Evolutionary conservation across 2,329 filamentous ascomycete species (phyloP).

Genomic region (Penicillium sclerotigenum): DNA sequence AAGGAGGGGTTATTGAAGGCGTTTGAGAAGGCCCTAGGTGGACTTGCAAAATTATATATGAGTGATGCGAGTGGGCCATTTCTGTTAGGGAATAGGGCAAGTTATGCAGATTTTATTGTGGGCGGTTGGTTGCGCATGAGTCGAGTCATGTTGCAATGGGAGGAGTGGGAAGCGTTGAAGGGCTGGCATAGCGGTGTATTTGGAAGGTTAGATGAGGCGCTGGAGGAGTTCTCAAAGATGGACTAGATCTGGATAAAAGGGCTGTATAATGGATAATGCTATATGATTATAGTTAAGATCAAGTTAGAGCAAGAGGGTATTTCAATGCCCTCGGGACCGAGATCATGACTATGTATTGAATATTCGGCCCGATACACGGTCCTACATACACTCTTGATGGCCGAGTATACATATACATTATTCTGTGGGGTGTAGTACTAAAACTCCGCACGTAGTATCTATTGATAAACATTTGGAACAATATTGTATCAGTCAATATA

Average conservation of each 20-base stretch:
- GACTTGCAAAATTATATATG: slow-evolving; percentile 43
- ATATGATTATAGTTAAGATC: background rate
- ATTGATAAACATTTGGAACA: no score
- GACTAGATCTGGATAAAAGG: background rate
- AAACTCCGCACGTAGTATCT: background rate
- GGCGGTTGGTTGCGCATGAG: slow-evolving; percentile 56
- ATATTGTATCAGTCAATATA: background rate
- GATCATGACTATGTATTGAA: background rate
- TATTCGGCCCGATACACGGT: background rate
- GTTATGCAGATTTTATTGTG: slow-evolving; percentile 57
- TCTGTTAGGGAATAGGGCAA: slow-evolving; percentile 45
- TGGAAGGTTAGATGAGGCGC: slow-evolving; percentile 49
- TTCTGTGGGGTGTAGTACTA: background rate
- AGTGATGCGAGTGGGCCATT: slow-evolving; percentile 47
- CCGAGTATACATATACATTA: no score
- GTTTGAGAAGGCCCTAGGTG: slow-evolving; percentile 44
- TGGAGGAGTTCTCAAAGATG: slow-evolving; percentile 37
- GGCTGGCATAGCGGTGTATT: slow-evolving; percentile 53
- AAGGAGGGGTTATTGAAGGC: slow-evolving; percentile 40
- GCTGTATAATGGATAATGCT: background rate
- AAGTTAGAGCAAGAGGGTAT: background rate
- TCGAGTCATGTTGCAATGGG: slow-evolving; percentile 37
- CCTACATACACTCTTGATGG: no score
- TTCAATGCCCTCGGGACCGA: background rate
- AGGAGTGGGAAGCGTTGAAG: slow-evolving; percentile 49